Evolutionary conservation across 2,329 filamentous ascomycete species (phyloP), one percentile per base, ranked within the genome.

Genomic region (Teratosphaeria gauchensis): DNA sequence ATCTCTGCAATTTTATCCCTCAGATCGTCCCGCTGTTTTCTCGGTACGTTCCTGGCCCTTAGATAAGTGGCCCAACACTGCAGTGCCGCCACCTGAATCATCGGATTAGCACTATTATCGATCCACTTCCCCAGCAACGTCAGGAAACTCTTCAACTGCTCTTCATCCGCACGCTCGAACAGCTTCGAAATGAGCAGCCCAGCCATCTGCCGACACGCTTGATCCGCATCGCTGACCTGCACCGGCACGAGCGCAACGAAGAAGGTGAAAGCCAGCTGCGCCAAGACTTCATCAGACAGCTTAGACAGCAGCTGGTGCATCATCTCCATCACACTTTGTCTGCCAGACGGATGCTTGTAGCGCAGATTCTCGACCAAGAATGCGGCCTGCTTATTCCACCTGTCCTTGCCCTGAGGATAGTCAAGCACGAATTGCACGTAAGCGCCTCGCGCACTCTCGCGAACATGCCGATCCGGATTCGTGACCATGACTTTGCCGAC

Each of bases 381-480:
- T 58, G 82, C 84, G 55, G 96, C 81, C 70, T 97, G 92, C 71
- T 95, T 95, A 46, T 84, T 82, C 86, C 94, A 95, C 14, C 94
- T 83, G 62, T 85, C 88, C 73, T 91, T 92, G 68, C 88, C 90
- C 72, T 97, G 94, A 0, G 94, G 92, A 69, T 96, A 99, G 57
- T 96, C 91, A 64, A 92, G 84, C 58, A 99, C 78, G 75, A 99
- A 99, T 65, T 96, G 90, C 73, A 96, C 88, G 74, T 95, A 99
- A 14, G 90, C 88, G 21, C 90, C 90, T 58, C 94, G 83, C 14
- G 92, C 92, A 42, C 95, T 79, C 71, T 96, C 90, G 56, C 94
- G 84, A 2, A 92, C 92, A 63, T 88, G 86, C 65, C 88, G 88
- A 65, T 95, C 92, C 62, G 96, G 90, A 70, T 97, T 97, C 52